A percentile compares a stretch with the other conserved stretches of the same genome.
Evolutionary conservation across 305 asterid species (phyloP).

Genomic region (Solanum hybrid): DNA sequence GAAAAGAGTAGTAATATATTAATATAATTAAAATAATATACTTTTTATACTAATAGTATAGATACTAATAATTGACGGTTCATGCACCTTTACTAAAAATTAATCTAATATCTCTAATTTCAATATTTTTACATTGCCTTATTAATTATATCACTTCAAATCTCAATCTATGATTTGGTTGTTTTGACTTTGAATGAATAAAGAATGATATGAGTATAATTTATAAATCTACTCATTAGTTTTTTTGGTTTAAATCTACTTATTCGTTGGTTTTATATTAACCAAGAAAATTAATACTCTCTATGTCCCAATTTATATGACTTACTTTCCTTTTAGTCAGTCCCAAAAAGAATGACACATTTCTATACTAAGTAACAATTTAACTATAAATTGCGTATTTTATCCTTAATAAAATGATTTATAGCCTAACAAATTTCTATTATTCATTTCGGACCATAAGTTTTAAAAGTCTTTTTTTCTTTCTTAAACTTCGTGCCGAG

Average conservation of each 20-base stretch:
- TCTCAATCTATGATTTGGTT: not conserved
- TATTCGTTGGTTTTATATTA: not conserved
- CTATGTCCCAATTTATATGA: no score
- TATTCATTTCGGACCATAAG: no score
- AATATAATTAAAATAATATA: not conserved
- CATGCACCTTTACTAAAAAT: not conserved
- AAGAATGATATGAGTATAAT: not conserved
- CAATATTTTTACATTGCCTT: not conserved
- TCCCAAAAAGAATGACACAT: no score
- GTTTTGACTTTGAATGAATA: not conserved
- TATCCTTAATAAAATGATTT: no score
- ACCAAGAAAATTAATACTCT: not conserved
- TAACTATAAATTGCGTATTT: no score
- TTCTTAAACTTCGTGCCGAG: no score
- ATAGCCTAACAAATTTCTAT: no score
- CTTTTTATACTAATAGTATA: no score
- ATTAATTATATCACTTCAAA: not conserved
- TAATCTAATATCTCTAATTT: not conserved
- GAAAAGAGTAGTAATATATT: not conserved
- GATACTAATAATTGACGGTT: no score
- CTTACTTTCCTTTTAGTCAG: no score
- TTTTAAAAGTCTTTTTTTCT: no score
- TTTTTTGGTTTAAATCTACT: not conserved
- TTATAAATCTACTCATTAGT: not conserved
- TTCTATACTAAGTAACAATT: no score